These are phyloP conservation scores for Bipolaris victoriae DNA, from an alignment of 2,329 filamentous ascomycete species.

Conservation along the genomic window DNA sequence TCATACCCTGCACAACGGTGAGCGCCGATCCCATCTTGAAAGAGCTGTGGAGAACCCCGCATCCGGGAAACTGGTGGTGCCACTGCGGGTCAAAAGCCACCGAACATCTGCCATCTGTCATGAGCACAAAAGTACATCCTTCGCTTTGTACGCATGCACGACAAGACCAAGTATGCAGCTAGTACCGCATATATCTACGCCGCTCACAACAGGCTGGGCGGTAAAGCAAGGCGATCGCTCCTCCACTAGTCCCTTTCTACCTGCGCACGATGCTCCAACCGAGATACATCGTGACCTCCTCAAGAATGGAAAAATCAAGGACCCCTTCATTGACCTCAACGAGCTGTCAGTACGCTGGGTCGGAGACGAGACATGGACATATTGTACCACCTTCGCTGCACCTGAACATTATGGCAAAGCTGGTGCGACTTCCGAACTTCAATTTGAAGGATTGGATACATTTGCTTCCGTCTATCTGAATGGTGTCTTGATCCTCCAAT, in stretches of 20 bases:
- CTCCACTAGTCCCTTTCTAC: constrained; percentile 48
- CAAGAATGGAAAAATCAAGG: constrained; percentile 54
- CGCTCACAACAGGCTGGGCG: constrained; percentile 44
- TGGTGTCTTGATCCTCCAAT: constrained; percentile 57
- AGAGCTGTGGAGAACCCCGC: constrained; percentile 3
- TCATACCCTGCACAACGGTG: not conserved
- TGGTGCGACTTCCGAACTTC: constrained; percentile 52
- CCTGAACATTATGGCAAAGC: constrained; percentile 39
- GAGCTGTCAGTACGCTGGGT: constrained; percentile 58
- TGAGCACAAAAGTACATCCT: not conserved
- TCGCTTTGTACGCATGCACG: not conserved
- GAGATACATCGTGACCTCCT: constrained; percentile 56
- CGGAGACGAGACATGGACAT: constrained; percentile 55
- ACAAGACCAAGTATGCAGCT: not conserved
- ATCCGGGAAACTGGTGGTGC: not conserved
- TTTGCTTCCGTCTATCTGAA: constrained; percentile 66
- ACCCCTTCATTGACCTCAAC: constrained; percentile 58
- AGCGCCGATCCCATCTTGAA: not conserved
- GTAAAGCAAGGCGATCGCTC: constrained; percentile 55
- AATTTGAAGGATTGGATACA: constrained; percentile 69
- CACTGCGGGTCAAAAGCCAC: constrained; percentile 1
- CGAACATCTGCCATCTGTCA: constrained; percentile 1
- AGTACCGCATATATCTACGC: constrained; percentile 6
- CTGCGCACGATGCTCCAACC: constrained; percentile 53
- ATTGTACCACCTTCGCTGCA: constrained; percentile 40